Evolutionary conservation across 2,329 filamentous ascomycete genomes (phyloP), one percentile per base, ranked within the genome.

Genomic region (Phaeosphaeria sp.): DNA sequence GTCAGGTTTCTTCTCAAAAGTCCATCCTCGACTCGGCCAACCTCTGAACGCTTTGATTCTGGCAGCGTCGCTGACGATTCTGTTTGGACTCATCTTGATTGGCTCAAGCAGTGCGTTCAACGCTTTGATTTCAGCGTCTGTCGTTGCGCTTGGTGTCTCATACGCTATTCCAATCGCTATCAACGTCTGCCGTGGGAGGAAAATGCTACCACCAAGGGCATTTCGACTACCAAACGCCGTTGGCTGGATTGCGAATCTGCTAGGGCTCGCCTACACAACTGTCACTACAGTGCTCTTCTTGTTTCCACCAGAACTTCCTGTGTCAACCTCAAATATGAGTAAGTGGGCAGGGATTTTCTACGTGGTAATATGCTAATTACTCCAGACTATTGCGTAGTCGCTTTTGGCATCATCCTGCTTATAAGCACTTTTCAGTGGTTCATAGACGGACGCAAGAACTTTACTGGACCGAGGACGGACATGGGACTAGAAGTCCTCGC

Each of bases 201-300:
- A 81, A 50, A 87, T 87, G 79, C 78, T 92, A 6, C 90, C 89
- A 0, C 77, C 78, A 1, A 79, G 87, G 42, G 69, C 83, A 0
- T 90, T 90, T 69, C 80, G 81, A 22, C 77, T 90, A 3, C 81
- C 85, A 0, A 79, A 75, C 22, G 71, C 75, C 27, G 55, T 89
- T 33, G 88, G 83, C 20, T 90, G 87, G 88, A 75, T 82, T 22
- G 80, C 84, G 22, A 90, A 90, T 59, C 22, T 78, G 9, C 58
- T 85, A 25, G 89, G 90, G 5, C 81, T 93, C 47, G 79, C 79
- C 0, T 93, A 89, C 76, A 85, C 89, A 1, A 77, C 86, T 13
- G 73, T 92, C n/a, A 92, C 90, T 0, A 92, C 89, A 0, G 86
- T 92, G 0, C 81, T 93, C 0, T 92, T 92, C 76, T 82, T 92